Conservation (phyloP, 1,139 yeast species). For the Nakaseomyces sp. region DNA sequence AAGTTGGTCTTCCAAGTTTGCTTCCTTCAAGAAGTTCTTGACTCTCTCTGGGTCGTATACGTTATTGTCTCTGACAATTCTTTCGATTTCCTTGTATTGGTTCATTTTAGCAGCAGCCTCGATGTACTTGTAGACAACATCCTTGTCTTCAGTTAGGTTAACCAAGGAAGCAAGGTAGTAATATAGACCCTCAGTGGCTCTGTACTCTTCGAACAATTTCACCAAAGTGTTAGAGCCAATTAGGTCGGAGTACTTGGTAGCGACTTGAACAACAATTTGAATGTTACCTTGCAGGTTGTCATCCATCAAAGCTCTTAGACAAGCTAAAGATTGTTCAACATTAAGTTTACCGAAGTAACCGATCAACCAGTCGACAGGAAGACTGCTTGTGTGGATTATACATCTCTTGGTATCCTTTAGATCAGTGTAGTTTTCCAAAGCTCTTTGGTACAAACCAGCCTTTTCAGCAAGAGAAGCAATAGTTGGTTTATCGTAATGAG, state of each 20-base stretch:
- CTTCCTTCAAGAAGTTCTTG: conserved; percentile 91
- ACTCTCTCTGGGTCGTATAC: conserved; percentile 96
- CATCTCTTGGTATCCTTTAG: conserved; percentile 93
- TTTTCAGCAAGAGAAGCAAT: conserved; percentile 90
- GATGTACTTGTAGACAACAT: conserved; percentile 90
- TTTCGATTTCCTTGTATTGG: conserved; percentile 88
- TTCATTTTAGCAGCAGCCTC: conserved; percentile 89
- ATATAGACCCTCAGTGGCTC: conserved; percentile 86
- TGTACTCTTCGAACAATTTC: conserved; percentile 86
- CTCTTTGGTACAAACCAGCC: conserved; percentile 89
- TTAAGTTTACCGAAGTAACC: conserved; percentile 87
- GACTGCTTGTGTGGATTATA: conserved; percentile 73
- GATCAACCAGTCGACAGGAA: conserved; percentile 92
- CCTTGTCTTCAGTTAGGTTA: conserved; percentile 86
- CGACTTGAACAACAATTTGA: conserved; percentile 92
- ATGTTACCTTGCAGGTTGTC: conserved; percentile 77
- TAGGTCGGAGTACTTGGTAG: conserved; percentile 90
- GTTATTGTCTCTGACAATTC: conserved; percentile 88
- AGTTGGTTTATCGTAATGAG: conserved; percentile 89
- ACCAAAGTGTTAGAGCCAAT: conserved; percentile 81
- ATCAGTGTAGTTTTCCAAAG: conserved; percentile 91
- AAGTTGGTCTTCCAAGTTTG: conserved; percentile 86
- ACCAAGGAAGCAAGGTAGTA: conserved; percentile 90
- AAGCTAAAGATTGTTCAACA: conserved; percentile 85
- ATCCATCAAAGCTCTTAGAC: conserved; percentile 77